Conservation (phyloP, 2,329 filamentous ascomycete genomes). For the Ascocoryne sarcoides region DNA sequence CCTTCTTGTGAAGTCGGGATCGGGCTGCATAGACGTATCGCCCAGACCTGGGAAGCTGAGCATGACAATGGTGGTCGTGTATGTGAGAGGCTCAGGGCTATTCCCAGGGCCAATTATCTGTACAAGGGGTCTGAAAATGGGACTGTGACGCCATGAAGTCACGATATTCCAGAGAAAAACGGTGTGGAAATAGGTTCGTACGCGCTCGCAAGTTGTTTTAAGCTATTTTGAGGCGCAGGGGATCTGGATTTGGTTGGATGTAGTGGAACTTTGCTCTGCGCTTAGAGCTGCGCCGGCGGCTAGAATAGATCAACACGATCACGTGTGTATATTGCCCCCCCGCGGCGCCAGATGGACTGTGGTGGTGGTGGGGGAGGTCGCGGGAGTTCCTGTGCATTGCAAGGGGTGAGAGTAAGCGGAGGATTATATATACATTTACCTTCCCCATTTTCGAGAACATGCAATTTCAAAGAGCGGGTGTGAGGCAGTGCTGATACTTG, state of each 20-base stretch:
- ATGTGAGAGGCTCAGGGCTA: neutral
- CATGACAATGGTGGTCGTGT: neutral
- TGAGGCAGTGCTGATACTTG: too few species aligned
- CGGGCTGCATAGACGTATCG: neutral
- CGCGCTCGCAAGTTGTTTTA: neutral
- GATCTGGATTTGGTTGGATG: neutral
- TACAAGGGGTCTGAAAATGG: neutral
- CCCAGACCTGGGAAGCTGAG: neutral
- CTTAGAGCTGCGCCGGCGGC: neutral
- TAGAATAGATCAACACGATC: neutral
- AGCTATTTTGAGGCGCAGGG: neutral
- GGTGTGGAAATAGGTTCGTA: neutral
- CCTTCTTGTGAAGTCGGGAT: neutral
- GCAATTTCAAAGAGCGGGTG: too few species aligned
- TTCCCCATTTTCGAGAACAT: too few species aligned
- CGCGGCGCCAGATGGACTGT: too few species aligned
- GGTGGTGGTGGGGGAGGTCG: too few species aligned
- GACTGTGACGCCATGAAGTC: neutral
- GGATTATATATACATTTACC: too few species aligned
- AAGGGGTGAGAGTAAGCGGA: too few species aligned
- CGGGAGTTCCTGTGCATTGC: too few species aligned
- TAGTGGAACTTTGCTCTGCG: neutral
- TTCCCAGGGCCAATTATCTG: neutral
- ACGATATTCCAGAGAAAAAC: neutral
- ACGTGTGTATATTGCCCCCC: too few species aligned